Evolutionary conservation across 305 asterid genomes (phyloP), one percentile per base, ranked within the genome.

Genomic region (Solanum hybrid): DNA sequence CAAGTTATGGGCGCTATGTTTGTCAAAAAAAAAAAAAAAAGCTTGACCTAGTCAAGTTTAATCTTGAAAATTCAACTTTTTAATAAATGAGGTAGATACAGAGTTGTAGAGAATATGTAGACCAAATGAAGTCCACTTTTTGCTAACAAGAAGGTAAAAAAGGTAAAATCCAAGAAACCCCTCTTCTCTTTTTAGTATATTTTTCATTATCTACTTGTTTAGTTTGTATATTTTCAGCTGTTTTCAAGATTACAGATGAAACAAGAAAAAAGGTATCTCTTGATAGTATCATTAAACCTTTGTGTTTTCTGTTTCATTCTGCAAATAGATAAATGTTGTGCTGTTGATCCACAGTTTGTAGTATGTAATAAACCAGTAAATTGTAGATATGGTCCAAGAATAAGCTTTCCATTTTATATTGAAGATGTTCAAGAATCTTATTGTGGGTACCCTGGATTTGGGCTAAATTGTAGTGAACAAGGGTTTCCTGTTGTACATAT

Each of bases 401-500:
- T 95, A 83, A 94, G 92, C 10, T 95, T 90, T 89, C 98, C 98
- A 7, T 95, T 95, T 91, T 92, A 89, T 41, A 88, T 95, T 51
- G 34, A 31, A 29, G 90, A 89, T 79, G 32, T 1, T 78, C 95
- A 93, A 65, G 70, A 81, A 65, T 8, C 93, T 2, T 91, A 90
- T 17, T 95, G 97, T 68, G 97, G 96, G 3, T 91, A 31, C 89
- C 90, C 93, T 72, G 91, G 92, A 13, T 92, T 95, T 88, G 87
- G 2, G 10, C 80, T 95, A 27, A 86, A 12, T 4, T 96, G 96
- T 91, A 87, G 89, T 89, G 37, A 5, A 6, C 75, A 79, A 36
- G 92, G 92, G 11, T 20, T n/a, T 38, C 95, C 98, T 27, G 32
- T 24, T 15, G 36, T 91, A 37, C 87, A 32, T 22, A 15, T 90